Evolutionary conservation across 495 filamentous ascomycete species (phyloP).

Genomic region (Tuber indicum): DNA sequence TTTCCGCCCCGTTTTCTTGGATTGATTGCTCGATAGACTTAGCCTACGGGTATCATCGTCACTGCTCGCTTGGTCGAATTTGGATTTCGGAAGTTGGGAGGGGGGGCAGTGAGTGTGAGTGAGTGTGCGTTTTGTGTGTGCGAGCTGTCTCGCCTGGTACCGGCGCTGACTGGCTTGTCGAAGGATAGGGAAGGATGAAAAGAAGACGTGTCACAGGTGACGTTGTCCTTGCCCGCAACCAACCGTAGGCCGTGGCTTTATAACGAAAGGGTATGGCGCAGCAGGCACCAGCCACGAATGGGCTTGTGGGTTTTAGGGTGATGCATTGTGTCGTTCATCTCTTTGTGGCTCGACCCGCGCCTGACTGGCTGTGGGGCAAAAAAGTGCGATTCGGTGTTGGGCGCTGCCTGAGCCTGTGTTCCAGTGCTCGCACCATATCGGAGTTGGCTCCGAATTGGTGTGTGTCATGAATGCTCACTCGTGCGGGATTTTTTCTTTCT

Average conservation of each 20-base stretch:
- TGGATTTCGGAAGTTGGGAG: background rate
- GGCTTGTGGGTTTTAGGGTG: too few relatives aligned
- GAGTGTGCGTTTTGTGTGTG: background rate
- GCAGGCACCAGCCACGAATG: background rate
- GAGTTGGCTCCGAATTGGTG: background rate
- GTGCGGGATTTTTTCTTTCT: background rate
- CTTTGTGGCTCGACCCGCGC: too few relatives aligned
- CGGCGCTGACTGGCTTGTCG: background rate
- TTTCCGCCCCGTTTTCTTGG: background rate
- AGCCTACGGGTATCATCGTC: background rate
- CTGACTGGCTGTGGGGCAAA: too few relatives aligned
- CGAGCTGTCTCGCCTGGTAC: background rate
- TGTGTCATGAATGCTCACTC: background rate
- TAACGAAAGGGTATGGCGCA: background rate
- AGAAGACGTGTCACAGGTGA: background rate
- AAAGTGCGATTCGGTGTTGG: too few relatives aligned
- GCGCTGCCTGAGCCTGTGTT: too few relatives aligned
- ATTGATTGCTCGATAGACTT: background rate
- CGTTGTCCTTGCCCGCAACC: background rate
- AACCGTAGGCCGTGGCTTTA: background rate
- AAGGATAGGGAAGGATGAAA: background rate
- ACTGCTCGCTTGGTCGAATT: background rate
- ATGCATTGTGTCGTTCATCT: too few relatives aligned
- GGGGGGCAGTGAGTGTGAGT: background rate
- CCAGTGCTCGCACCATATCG: background rate